Evolutionary conservation across 2,329 filamentous ascomycete species (phyloP).

Genomic region (Penicillium sp.): DNA sequence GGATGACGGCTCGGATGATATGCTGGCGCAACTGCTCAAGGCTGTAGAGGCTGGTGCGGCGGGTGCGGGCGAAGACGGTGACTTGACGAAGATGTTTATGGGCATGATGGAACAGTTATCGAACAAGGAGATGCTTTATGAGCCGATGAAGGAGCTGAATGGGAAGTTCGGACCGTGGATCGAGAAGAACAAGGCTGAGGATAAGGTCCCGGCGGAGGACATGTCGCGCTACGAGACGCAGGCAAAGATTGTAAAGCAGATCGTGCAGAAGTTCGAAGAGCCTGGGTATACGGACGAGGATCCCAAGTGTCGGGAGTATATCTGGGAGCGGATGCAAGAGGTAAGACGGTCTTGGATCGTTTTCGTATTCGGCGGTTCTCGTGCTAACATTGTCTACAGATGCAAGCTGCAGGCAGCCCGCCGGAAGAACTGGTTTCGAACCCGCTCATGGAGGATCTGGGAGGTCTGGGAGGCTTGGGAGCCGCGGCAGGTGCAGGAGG

Average conservation of each 20-base stretch:
- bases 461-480: constrained; percentile 51
- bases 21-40: constrained; percentile 88
- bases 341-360: constrained; percentile 48
- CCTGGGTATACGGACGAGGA: constrained; percentile 77
- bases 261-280: constrained; percentile 83
- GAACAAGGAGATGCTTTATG: constrained; percentile 96
- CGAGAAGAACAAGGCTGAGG: constrained; percentile 63
- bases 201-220: constrained; percentile 62
- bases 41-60: constrained; percentile 67
- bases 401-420: constrained; percentile 92
- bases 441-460: constrained; percentile 66
- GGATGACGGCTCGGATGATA: constrained; percentile 65
- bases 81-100: constrained; percentile 90
- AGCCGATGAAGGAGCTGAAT: constrained; percentile 96
- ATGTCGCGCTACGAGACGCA: constrained; percentile 77
- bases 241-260: constrained; percentile 72
- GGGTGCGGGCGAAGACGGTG: constrained; percentile 64
- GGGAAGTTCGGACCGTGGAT: constrained; percentile 92
- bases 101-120: constrained; percentile 99
- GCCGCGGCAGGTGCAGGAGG: constrained; percentile 47
- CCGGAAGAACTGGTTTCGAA: constrained; percentile 73
- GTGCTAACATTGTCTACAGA: constrained; percentile 53
- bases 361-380: not conserved
- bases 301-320: constrained; percentile 76
- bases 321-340: constrained; percentile 97